These are phyloP conservation scores for Rubroboletus satanas DNA, from an alignment of 768 basidiomycete species.

Conservation along the genomic window DNA sequence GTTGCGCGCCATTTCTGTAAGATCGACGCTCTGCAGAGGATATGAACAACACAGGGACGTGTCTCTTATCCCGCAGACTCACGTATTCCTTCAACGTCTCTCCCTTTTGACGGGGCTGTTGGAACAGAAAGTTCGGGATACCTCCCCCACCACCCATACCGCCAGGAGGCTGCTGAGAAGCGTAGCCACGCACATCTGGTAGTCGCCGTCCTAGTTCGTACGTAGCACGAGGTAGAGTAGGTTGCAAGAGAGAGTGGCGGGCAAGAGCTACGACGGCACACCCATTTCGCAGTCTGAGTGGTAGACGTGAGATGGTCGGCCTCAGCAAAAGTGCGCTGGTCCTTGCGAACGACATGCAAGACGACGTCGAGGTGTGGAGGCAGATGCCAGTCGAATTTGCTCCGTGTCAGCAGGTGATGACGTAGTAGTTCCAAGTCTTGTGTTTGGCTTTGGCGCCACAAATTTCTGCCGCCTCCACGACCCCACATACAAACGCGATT, in stretches of 20 bases:
- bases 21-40: constrained; percentile 61
- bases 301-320: constrained; percentile 9
- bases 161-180: constrained; percentile 44
- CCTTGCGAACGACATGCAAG: constrained; percentile 10
- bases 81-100: constrained; percentile 82
- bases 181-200: constrained; percentile 37
- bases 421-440: not conserved
- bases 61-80: constrained; percentile 26
- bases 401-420: not conserved
- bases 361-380: not conserved
- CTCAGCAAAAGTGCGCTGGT: constrained; percentile 1
- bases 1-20: constrained; percentile 77
- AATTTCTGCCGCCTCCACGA: too few relatives aligned
- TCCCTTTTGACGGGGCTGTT: constrained; percentile 69
- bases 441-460: not conserved
- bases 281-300: constrained; percentile 22
- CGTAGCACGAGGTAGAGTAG: not conserved
- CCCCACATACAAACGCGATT: too few relatives aligned
- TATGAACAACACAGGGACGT: not conserved
- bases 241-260: not conserved
- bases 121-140: constrained; percentile 56
- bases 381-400: not conserved
- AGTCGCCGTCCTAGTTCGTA: not conserved
- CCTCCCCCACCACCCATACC: constrained; percentile 33
- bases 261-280: constrained; percentile 9